Base-by-base conservation (phyloP, 73 alveolate genomes). In the Paramecium caudatum region DNA sequence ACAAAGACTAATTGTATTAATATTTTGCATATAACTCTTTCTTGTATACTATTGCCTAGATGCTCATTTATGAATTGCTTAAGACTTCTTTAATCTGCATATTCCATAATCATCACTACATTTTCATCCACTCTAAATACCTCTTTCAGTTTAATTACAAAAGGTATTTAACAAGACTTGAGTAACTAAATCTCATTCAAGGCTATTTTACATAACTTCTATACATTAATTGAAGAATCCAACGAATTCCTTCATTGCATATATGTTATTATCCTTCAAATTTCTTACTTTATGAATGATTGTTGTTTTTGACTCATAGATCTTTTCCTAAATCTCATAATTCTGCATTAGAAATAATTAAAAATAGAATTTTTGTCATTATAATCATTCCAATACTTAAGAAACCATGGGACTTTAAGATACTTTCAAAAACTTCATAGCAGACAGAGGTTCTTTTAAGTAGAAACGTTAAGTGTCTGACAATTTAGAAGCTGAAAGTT, bases 11-110 rank as follows among this genome's bases (percentile, higher is more conserved):
- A 39, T 45, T 74, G 69, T 10, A 74, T 45, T 10, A 74, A 19
- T n/a, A 74, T 43, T 74, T 74, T 41, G 43, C 88, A 74, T 41
- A 74, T 74, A 27, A 74, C 88, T 74, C 88, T 12, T 45, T 74
- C 88, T 0, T 63, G 16, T 34, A 74, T 74, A 25, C 19, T 34
- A 74, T 41, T 74, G 17, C 88, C 88, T 8, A 41, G 39, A 74
- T 74, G 88, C 68, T 74, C 43, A 15, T 41, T 43, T 39, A 74
- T 43, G 34, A 74, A 74, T 34, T 74, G 55, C 19, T 43, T 36
- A 10, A 41, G 19, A 45, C 17, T 74, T 19, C 88, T 68, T 19
- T 37, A 41, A 74, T 74, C 88, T 12, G 55, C 43, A 74, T 74
- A 74, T 23, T 74, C 88, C 23, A 27, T 27, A n/a, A 74, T 39